Percentiles rank a stretch among this genome's conserved stretches.
These are phyloP conservation scores for Elaeis guineensis DNA, from an alignment of 176 grass and related monocot genomes.

Conservation along the genomic window DNA sequence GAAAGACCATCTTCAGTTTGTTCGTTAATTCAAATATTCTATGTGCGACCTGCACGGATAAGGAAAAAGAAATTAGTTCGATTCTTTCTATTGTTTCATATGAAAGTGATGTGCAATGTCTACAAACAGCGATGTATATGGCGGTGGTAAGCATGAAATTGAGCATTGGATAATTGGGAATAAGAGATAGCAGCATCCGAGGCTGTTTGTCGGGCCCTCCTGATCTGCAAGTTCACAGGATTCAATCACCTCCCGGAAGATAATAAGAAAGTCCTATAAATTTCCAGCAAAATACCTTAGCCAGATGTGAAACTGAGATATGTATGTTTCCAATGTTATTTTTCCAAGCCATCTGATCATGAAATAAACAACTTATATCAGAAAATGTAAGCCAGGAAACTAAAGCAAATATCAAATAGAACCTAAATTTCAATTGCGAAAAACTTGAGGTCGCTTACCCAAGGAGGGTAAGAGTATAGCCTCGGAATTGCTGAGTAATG, in stretches of 20 bases:
- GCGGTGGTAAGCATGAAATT: slow-evolving; percentile 25
- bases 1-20: slow-evolving; percentile 13
- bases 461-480: slow-evolving; percentile 17
- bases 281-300: slow-evolving; percentile 4
- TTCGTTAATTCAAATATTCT: slow-evolving; percentile 12
- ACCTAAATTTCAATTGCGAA: not conserved
- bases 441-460: slow-evolving; percentile 1
- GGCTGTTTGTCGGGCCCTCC: slow-evolving; percentile 21
- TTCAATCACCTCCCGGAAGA: too few relatives aligned
- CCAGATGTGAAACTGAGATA: slow-evolving; percentile 22
- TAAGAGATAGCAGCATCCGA: slow-evolving; percentile 7
- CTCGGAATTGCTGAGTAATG: slow-evolving; percentile 16
- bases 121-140: slow-evolving; percentile 18
- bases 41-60: slow-evolving; percentile 10
- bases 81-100: not conserved
- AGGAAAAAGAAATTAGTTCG: not conserved
- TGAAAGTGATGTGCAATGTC: not conserved
- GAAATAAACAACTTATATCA: not conserved
- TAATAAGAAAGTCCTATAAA: not conserved
- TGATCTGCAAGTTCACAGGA: slow-evolving; percentile 2
- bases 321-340: slow-evolving; percentile 28
- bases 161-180: slow-evolving; percentile 20
- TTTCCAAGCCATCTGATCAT: slow-evolving; percentile 25
- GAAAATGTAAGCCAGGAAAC: not conserved
- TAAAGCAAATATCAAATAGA: not conserved